Base-by-base conservation (phyloP, 192 early-diverging fungal genomes). In the Coemansia sp. region DNA sequence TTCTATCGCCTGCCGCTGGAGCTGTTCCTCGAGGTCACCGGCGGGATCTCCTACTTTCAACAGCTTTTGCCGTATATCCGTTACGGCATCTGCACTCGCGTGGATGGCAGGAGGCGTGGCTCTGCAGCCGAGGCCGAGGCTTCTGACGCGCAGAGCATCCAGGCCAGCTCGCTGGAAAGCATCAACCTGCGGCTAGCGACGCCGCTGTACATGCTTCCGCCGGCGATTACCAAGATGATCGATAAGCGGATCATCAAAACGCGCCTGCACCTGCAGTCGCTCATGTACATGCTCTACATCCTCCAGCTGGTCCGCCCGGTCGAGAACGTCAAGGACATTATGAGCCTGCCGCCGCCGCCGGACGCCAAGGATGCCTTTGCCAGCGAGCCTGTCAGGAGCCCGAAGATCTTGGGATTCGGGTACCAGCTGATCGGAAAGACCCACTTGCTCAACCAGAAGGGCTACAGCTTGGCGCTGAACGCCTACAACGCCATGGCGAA, bases 261-360 rank as follows among this genome's bases (percentile, higher is more conserved):
- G 38, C 79, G 78, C 6, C 1, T 9, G 22, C 63, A 62, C 6
- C 25, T 76, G 6, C 64, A 70, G 53, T 39, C 32, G n/a, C 35
- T 70, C 11, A 22, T 82, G 20, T 42, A 45, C 25, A 53, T 29
- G 17, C 32, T 82, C 20, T 65, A 68, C 29, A 29, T 61, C 17
- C 63, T 82, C 60, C 74, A 76, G 47, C 58, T 82, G 19, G 60
- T 82, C 5, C 70, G 57, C 12, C 79, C 79, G 5, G 27, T 76
- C 3, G 25, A 46, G 27, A 71, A 11, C 7, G 56, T 39, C 11
- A 58, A 53, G 37, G 70, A 76, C 8, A 62, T 70, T 5, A 36
- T 47, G 1, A 20, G 17, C n/a, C 29, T 73, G 43, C 59, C 70
- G 7, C 25, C 51, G 54, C 74, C 74, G 8, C 59, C 70, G 0